Conservation (phyloP, 345 rosid genomes). For the Eucalyptus curtisii region DNA sequence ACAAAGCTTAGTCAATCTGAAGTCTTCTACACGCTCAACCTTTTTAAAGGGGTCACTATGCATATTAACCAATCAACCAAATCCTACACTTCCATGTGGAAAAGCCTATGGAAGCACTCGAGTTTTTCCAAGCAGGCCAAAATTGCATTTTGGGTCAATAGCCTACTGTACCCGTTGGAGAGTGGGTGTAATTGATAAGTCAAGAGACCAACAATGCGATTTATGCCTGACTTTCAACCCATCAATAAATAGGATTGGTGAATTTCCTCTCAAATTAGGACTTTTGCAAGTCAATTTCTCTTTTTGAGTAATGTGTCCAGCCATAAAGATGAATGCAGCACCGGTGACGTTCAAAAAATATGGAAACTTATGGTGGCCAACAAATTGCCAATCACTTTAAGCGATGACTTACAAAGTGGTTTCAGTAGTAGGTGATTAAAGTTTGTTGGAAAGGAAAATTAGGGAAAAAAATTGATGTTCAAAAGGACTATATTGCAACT, state of each 20-base stretch:
- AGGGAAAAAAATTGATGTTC: too few species aligned
- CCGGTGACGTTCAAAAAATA: fast-evolving
- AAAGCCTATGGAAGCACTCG: not conserved
- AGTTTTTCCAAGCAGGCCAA: not conserved
- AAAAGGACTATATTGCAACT: too few species aligned
- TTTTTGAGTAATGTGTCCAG: not conserved
- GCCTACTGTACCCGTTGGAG: fast-evolving
- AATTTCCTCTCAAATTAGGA: not conserved
- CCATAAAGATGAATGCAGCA: not conserved
- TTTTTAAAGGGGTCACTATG: too few species aligned
- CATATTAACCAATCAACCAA: not conserved
- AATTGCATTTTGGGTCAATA: not conserved
- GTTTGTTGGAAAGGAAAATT: too few species aligned
- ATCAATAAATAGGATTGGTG: not conserved
- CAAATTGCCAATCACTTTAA: not conserved
- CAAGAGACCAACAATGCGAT: not conserved
- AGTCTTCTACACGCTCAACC: too few species aligned
- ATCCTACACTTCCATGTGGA: not conserved
- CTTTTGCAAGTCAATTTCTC: not conserved
- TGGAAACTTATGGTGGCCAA: not conserved
- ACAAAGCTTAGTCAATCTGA: too few species aligned
- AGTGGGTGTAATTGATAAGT: not conserved
- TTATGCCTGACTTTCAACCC: too few species aligned
- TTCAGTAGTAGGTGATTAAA: too few species aligned
- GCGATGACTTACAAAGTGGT: too few species aligned